A percentile compares a stretch with the other conserved stretches of the same genome.
phyloP scores from a whole-genome alignment of 495 filamentous ascomycete genomes.

The Penicillium nucicola region DNA sequence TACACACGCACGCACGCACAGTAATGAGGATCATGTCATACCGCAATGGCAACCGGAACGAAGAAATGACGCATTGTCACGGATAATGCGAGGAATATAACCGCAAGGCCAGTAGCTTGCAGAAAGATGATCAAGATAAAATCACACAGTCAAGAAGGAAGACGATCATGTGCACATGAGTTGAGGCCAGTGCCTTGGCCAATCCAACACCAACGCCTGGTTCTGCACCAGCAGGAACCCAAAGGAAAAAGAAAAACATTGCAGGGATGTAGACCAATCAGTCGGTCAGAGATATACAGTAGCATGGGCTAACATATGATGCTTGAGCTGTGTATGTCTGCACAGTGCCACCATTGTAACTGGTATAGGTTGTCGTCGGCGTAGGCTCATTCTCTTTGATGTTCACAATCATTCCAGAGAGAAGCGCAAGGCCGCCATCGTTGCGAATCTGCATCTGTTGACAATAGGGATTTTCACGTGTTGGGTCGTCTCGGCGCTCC shows the following conservation, averaged over 20 bases:
- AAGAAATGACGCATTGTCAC: neutral
- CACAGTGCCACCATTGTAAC: slow-evolving; percentile 18
- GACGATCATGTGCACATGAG: slow-evolving; percentile 29
- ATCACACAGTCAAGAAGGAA: slow-evolving; percentile 21
- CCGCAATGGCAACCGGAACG: slow-evolving; percentile 1
- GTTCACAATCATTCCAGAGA: slow-evolving; percentile 49
- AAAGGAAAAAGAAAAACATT: slow-evolving; percentile 20
- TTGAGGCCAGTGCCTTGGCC: slow-evolving; percentile 14
- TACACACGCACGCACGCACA: neutral
- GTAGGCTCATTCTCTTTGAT: slow-evolving; percentile 59
- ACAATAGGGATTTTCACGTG: slow-evolving; percentile 55
- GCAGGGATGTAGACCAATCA: slow-evolving; percentile 21
- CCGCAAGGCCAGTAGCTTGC: slow-evolving; percentile 4
- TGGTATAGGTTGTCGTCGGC: slow-evolving; percentile 33
- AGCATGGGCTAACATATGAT: slow-evolving; percentile 39
- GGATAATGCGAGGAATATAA: slow-evolving; percentile 6
- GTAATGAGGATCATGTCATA: slow-evolving; percentile 13
- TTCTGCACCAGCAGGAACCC: slow-evolving; percentile 14
- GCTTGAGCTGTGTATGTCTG: slow-evolving; percentile 42
- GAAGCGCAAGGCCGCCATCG: slow-evolving; percentile 41
- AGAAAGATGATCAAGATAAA: slow-evolving; percentile 9
- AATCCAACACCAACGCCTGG: slow-evolving; percentile 26
- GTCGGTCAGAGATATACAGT: slow-evolving; percentile 40
- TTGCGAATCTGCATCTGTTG: slow-evolving; percentile 65
- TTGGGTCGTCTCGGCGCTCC: slow-evolving; percentile 60